Evolutionary conservation across 495 filamentous ascomycete genomes (phyloP).

Genomic region (Daldinia grandis): DNA sequence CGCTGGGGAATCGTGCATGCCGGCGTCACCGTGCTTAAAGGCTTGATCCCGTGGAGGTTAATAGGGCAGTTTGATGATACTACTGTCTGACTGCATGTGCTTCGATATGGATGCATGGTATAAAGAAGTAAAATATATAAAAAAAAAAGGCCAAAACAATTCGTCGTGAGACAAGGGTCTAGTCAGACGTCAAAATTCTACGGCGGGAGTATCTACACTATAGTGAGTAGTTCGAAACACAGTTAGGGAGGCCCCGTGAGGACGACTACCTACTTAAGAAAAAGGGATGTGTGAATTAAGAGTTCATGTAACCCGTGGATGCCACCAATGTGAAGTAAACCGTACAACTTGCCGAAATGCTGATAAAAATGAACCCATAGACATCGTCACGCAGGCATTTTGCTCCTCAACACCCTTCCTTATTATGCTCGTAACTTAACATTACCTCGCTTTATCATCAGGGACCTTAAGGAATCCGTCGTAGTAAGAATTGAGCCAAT

Average conservation of each 20-base stretch:
- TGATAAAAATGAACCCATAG: slow-evolving; percentile 13
- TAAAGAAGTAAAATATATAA: too few species aligned
- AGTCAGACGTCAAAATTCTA: background rate
- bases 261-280: background rate
- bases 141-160: background rate
- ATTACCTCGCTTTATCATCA: slow-evolving; percentile 20
- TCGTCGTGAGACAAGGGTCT: background rate
- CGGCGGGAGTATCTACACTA: background rate
- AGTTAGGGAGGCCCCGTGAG: background rate
- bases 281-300: slow-evolving; percentile 27
- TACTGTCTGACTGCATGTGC: background rate
- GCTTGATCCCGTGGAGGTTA: slow-evolving; percentile 44
- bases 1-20: slow-evolving; percentile 67
- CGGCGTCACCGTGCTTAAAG: slow-evolving; percentile 61
- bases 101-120: background rate
- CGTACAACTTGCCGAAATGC: slow-evolving; percentile 31
- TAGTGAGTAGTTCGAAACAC: background rate
- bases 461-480: slow-evolving; percentile 59
- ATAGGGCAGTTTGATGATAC: slow-evolving; percentile 35
- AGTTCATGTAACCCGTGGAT: slow-evolving; percentile 20
- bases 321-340: slow-evolving; percentile 28
- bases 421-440: background rate
- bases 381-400: slow-evolving; percentile 12
- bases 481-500: slow-evolving; percentile 70
- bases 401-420: slow-evolving; percentile 4